Evolutionary conservation across 2,329 filamentous ascomycete genomes (phyloP).

Genomic region (Dichotomopilus funicola): DNA sequence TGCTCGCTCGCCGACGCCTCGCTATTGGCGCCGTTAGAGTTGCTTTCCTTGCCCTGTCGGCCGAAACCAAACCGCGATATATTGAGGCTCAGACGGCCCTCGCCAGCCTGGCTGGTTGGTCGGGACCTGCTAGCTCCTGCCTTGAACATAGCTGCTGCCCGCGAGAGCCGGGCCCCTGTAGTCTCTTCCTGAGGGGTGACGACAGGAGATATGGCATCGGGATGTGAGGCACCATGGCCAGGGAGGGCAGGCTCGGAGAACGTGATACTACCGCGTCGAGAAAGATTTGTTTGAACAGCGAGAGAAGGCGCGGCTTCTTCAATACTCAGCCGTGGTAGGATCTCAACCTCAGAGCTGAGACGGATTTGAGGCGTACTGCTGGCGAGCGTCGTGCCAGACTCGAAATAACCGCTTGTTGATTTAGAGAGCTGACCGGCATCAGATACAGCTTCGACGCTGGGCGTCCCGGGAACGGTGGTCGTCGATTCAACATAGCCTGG

Average conservation of each 20-base stretch:
- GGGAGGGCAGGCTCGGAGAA: slow-evolving; percentile 37
- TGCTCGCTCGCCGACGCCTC: slow-evolving; percentile 14
- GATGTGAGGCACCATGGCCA: slow-evolving; percentile 33
- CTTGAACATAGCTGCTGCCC: slow-evolving; percentile 51
- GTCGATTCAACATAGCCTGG: slow-evolving; percentile 54
- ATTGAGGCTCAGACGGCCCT: slow-evolving; percentile 50
- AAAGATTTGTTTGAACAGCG: slow-evolving; percentile 29
- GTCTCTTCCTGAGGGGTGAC: slow-evolving; percentile 47
- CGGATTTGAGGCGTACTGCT: slow-evolving; percentile 43
- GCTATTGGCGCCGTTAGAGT: background rate
- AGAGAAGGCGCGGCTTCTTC: slow-evolving; percentile 34
- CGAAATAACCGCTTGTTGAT: slow-evolving; percentile 41
- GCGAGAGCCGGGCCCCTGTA: slow-evolving; percentile 48
- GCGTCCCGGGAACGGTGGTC: slow-evolving; percentile 29
- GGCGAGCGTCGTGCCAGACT: slow-evolving; percentile 31
- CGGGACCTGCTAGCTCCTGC: slow-evolving; percentile 35
- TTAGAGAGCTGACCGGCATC: slow-evolving; percentile 28
- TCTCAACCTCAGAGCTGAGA: slow-evolving; percentile 50
- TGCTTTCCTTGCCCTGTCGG: slow-evolving; percentile 44
- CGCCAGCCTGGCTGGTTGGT: slow-evolving; percentile 52
- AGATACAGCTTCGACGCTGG: slow-evolving; percentile 25
- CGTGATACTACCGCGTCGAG: slow-evolving; percentile 46
- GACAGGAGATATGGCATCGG: slow-evolving; percentile 32
- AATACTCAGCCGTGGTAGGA: slow-evolving; percentile 41
- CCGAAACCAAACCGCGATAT: slow-evolving; percentile 51